Conservation (phyloP, 1,139 yeast genomes). For the Geotrichum europaeum region DNA sequence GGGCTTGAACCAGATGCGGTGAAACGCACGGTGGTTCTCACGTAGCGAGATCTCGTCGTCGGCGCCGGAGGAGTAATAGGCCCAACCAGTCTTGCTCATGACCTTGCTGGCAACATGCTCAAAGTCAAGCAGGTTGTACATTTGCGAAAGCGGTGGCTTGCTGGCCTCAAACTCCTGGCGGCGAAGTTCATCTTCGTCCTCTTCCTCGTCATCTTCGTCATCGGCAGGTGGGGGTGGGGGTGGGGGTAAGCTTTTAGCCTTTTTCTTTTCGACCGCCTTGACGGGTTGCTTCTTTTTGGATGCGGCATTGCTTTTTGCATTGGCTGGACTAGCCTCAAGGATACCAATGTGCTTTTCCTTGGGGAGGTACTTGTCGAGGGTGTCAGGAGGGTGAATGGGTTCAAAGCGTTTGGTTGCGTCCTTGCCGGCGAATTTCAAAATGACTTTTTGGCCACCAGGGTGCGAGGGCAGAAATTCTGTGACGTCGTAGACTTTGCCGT, state of each 20-base stretch:
- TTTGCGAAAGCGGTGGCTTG: slow-evolving; percentile 62
- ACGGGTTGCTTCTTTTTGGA: background rate
- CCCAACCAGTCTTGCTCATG: slow-evolving; percentile 78
- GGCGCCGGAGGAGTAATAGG: slow-evolving; percentile 84
- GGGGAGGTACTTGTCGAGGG: slow-evolving; percentile 51
- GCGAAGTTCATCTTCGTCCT: slow-evolving; percentile 30
- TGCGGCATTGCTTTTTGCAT: background rate
- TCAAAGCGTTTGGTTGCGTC: slow-evolving; percentile 86
- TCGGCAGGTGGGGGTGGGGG: slow-evolving; percentile 7
- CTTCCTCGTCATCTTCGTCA: slow-evolving; percentile 20
- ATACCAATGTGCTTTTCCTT: slow-evolving; percentile 43
- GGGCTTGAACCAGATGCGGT: slow-evolving; percentile 81
- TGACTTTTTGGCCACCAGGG: slow-evolving; percentile 82
- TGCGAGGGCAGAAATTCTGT: slow-evolving; percentile 73
- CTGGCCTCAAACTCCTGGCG: slow-evolving; percentile 36
- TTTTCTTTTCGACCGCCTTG: slow-evolving; percentile 16
- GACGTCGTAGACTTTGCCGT: slow-evolving; percentile 77
- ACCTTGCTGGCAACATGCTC: slow-evolving; percentile 78
- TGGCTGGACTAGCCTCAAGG: background rate
- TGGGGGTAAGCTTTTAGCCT: background rate
- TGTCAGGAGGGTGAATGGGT: slow-evolving; percentile 82
- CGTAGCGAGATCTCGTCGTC: slow-evolving; percentile 88
- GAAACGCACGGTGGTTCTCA: slow-evolving; percentile 85
- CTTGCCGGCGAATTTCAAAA: slow-evolving; percentile 75
- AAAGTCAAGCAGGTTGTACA: slow-evolving; percentile 70